Conservation (phyloP, 2,329 filamentous ascomycete species). For the Microdochium nivale region DNA sequence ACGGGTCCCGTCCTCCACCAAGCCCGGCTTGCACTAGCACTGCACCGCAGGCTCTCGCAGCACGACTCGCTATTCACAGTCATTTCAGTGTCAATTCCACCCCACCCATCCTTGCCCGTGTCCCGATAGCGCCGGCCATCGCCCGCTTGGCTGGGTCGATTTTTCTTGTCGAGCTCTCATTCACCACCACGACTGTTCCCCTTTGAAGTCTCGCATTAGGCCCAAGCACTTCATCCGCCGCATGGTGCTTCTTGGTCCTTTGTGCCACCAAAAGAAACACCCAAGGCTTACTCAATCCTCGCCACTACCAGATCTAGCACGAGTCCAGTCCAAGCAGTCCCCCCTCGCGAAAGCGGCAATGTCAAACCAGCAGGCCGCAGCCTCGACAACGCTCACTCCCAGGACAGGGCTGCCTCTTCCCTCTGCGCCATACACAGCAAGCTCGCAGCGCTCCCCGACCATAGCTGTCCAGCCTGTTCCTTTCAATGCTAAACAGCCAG, state of each 20-base stretch:
- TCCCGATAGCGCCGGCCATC: neutral
- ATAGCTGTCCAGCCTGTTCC: neutral
- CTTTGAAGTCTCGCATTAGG: neutral
- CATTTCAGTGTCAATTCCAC: neutral
- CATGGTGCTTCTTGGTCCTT: no score
- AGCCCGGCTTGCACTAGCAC: neutral
- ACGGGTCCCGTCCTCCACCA: neutral
- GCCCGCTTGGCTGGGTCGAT: neutral
- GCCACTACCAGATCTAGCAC: neutral
- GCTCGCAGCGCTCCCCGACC: neutral
- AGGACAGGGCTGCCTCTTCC: neutral
- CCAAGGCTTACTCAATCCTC: neutral
- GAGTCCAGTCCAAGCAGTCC: conserved; percentile 28
- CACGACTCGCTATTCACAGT: neutral
- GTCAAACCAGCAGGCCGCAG: conserved; percentile 18
- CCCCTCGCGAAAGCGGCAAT: conserved; percentile 35
- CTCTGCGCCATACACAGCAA: neutral
- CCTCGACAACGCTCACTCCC: neutral
- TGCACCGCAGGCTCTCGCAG: neutral
- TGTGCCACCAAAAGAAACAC: neutral
- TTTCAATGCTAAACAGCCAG: neutral
- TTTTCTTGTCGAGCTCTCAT: neutral
- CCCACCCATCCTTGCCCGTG: neutral
- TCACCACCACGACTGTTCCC: neutral
- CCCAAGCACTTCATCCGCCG: neutral